Evolutionary conservation across 2,329 filamentous ascomycete genomes (phyloP).

Genomic region (Lasiodiplodia gonubiensis): DNA sequence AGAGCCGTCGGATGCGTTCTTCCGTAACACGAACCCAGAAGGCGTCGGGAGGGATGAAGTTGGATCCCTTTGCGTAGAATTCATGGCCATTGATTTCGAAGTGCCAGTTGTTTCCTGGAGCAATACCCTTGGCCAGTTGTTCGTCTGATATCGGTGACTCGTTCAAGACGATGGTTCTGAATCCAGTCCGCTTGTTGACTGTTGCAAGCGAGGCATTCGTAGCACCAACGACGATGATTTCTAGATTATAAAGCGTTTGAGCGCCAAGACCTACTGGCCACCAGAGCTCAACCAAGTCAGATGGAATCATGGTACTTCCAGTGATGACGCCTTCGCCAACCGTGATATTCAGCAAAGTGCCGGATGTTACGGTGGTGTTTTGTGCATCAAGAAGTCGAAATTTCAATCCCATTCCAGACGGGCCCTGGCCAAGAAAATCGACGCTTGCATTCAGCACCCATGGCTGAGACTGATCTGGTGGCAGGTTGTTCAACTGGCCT

Average conservation of each 20-base stretch:
- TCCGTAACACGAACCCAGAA: conserved; percentile 67
- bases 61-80: conserved; percentile 69
- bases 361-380: conserved; percentile 48
- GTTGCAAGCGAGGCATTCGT: conserved; percentile 48
- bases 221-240: conserved; percentile 53
- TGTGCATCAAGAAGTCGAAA: conserved; percentile 56
- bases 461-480: conserved; percentile 61
- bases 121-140: conserved; percentile 60
- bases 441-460: conserved; percentile 68
- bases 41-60: conserved; percentile 66
- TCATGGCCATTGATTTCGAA: conserved; percentile 69
- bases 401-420: conserved; percentile 50
- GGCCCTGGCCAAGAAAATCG: conserved; percentile 60
- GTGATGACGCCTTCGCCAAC: conserved; percentile 53
- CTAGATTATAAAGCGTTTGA: conserved; percentile 64
- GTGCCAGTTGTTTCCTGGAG: conserved; percentile 66
- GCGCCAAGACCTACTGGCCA: conserved; percentile 64
- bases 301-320: conserved; percentile 54
- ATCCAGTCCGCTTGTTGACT: conserved; percentile 62
- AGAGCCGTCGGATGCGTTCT: conserved; percentile 58
- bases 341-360: conserved; percentile 48
- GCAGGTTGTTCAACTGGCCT: conserved; percentile 64
- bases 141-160: conserved; percentile 59
- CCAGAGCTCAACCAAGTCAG: conserved; percentile 60
- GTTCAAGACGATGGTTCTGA: conserved; percentile 67